phyloP scores from a whole-genome alignment of 768 basidiomycete genomes.

The Imleria badia region DNA sequence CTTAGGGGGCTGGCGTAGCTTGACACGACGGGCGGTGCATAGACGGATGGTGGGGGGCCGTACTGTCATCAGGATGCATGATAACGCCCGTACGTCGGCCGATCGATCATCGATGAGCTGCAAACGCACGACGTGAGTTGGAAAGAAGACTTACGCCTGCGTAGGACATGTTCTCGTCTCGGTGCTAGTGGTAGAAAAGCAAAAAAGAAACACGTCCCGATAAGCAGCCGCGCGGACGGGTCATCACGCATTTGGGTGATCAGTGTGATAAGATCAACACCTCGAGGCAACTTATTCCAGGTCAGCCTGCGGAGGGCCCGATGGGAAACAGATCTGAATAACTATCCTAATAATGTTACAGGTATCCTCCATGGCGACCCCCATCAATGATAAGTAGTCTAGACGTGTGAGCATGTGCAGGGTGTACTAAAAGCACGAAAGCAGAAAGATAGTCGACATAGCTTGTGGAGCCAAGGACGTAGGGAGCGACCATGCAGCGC shows the following conservation, averaged over 20 bases:
- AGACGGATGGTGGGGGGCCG: slow-evolving; percentile 10
- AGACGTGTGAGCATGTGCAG: slow-evolving; percentile 8
- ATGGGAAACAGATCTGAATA: slow-evolving; percentile 11
- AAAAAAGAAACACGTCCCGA: neutral
- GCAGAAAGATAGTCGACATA: neutral
- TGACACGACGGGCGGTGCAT: neutral
- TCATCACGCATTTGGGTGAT: neutral
- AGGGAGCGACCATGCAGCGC: no score
- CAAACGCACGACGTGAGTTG: neutral
- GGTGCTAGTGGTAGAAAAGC: neutral
- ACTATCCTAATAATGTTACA: slow-evolving; percentile 34
- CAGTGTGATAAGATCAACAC: neutral
- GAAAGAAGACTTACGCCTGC: slow-evolving; percentile 11
- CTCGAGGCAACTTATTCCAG: neutral
- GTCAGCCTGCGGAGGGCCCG: no score
- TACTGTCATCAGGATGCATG: neutral
- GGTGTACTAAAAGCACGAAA: neutral
- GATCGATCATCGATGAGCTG: slow-evolving; percentile 1
- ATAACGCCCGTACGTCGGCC: no score
- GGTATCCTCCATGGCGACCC: slow-evolving; percentile 29
- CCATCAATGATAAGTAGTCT: slow-evolving; percentile 8
- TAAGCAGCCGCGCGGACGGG: slow-evolving; percentile 12
- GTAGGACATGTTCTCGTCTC: slow-evolving; percentile 17
- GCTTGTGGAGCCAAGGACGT: slow-evolving; percentile 1
- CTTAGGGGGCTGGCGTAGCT: neutral